Conservation (phyloP, 768 basidiomycete genomes). For the Mycena filopes region DNA sequence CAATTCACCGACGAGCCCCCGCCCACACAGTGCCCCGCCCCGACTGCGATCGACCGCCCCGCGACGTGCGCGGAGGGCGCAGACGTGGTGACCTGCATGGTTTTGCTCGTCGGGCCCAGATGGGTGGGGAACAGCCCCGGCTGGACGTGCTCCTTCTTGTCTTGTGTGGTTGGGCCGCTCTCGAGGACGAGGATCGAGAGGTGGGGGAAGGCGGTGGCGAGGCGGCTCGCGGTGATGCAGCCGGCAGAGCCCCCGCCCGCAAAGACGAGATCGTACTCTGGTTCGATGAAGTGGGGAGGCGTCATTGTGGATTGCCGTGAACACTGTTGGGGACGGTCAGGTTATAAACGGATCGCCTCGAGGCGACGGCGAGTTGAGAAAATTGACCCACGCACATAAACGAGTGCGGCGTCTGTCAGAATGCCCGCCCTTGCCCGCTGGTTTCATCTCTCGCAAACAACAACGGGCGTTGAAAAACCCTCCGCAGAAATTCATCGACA, state of each 20-base stretch:
- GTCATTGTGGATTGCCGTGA: no score
- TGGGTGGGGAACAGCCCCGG: slow-evolving; percentile 49
- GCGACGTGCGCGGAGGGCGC: slow-evolving; percentile 40
- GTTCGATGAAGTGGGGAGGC: slow-evolving; percentile 2
- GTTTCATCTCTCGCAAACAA: no score
- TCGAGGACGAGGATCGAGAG: slow-evolving; percentile 57
- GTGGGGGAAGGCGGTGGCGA: slow-evolving; percentile 48
- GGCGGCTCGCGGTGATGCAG: slow-evolving; percentile 51
- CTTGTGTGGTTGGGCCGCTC: slow-evolving; percentile 48
- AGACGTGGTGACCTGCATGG: slow-evolving; percentile 40
- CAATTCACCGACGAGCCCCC: slow-evolving; percentile 58
- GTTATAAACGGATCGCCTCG: no score
- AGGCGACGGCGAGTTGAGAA: no score
- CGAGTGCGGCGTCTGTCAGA: no score
- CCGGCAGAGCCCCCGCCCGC: slow-evolving; percentile 50
- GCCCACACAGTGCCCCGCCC: slow-evolving; percentile 49
- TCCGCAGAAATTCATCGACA: no score
- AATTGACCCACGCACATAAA: no score
- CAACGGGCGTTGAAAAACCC: no score
- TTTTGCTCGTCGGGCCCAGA: slow-evolving; percentile 43
- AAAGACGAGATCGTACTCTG: slow-evolving; percentile 13
- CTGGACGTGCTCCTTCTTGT: slow-evolving; percentile 48
- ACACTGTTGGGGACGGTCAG: no score
- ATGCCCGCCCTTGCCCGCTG: no score
- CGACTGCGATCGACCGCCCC: slow-evolving; percentile 44